Conservation (phyloP, 2,329 filamentous ascomycete genomes). For the Ampelomyces quisqualis region DNA sequence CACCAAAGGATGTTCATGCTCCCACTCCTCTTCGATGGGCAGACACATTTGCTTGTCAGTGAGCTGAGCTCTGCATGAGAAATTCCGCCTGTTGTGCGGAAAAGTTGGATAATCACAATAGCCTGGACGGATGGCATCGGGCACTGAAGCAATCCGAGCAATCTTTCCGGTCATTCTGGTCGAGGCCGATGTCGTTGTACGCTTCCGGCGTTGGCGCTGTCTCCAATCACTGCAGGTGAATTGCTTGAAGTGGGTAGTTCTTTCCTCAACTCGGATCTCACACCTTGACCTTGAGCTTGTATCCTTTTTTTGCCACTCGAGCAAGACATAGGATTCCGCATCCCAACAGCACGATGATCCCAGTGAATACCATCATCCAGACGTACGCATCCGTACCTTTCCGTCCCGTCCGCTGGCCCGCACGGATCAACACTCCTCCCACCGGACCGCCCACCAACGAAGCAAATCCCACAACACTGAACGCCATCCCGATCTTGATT, state of each 20-base stretch:
- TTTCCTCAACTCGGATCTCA: neutral
- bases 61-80: no score
- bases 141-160: no score
- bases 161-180: no score
- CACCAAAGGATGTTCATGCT: no score
- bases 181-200: no score
- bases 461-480: slow-evolving; percentile 40
- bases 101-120: no score
- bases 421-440: slow-evolving; percentile 38
- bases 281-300: neutral
- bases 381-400: neutral
- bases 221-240: no score
- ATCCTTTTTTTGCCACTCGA: neutral
- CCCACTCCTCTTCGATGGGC: no score
- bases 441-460: slow-evolving; percentile 39
- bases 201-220: no score
- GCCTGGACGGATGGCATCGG: no score
- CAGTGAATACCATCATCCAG: neutral
- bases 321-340: neutral
- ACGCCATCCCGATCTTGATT: slow-evolving; percentile 42
- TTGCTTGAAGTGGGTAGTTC: neutral
- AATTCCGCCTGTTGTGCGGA: no score
- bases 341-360: neutral
- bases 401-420: neutral
- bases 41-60: no score